phyloP scores from a whole-genome alignment of 139 green algal genomes.

The Micractinium conductrix region DNA sequence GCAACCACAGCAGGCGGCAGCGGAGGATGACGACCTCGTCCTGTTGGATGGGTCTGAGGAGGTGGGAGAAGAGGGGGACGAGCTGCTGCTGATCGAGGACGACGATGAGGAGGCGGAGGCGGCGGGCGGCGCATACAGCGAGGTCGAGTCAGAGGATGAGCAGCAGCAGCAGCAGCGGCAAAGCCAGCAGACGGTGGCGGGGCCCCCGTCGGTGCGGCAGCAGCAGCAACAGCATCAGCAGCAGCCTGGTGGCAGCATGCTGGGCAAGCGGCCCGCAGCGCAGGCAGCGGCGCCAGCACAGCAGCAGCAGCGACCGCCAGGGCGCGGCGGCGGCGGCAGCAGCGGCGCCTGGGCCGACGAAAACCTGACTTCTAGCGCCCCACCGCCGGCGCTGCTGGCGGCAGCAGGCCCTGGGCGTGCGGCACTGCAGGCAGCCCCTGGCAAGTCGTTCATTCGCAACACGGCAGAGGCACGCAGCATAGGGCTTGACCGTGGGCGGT shows the following conservation, averaged over 20 bases:
- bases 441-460: constrained; percentile 39
- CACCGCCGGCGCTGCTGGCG: not conserved
- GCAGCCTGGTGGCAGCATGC: not conserved
- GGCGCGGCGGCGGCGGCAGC: not conserved
- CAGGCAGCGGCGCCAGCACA: not conserved
- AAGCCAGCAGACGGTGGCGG: constrained; percentile 19
- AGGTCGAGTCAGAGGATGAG: constrained; percentile 14
- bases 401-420: constrained; percentile 8
- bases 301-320: not conserved
- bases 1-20: not conserved
- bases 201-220: not conserved
- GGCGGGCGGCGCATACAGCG: not conserved
- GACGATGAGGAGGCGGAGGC: not conserved
- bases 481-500: constrained; percentile 34
- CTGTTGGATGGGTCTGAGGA: constrained; percentile 20
- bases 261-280: constrained; percentile 2
- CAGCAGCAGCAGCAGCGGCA: not conserved
- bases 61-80: not conserved
- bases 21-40: not conserved
- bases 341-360: not conserved
- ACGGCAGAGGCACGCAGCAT: not conserved
- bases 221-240: constrained; percentile 7
- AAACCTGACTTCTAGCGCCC: not conserved
- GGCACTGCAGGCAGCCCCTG: constrained; percentile 24
- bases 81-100: no score